Evolutionary conservation across 352 stramenopile species (phyloP).

Genomic region (Pythium chondricola): DNA sequence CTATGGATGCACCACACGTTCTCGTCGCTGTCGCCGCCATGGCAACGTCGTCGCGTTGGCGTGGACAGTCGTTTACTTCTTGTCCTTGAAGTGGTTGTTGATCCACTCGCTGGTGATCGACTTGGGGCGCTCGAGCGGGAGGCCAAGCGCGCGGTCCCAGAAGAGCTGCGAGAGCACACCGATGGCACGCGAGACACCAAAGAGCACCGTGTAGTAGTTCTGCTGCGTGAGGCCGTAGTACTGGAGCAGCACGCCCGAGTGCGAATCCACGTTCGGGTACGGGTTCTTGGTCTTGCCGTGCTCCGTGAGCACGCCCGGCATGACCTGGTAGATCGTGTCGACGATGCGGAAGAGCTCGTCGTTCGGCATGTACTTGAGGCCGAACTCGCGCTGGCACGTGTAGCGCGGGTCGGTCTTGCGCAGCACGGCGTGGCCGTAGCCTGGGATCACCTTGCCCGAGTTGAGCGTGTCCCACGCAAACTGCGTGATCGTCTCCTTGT

Average conservation of each 20-base stretch:
- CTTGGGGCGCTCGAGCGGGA: conserved; percentile 98
- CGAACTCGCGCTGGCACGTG: conserved; percentile 98
- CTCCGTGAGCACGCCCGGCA: conserved; percentile 97
- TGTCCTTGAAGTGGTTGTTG: conserved; percentile 91
- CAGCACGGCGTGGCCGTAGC: conserved; percentile 98
- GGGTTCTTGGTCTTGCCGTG: conserved; percentile 99
- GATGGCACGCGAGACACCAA: conserved; percentile 97
- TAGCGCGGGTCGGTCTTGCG: conserved; percentile 99
- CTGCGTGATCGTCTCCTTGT: conserved; percentile 98
- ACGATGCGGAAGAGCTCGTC: conserved; percentile 99
- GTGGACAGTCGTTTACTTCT: conserved; percentile 63
- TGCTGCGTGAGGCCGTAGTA: conserved; percentile 99
- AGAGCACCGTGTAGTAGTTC: conserved; percentile 99
- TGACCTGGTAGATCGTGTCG: conserved; percentile 98
- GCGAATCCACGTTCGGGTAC: conserved; percentile 99
- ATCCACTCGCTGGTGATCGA: conserved; percentile 98
- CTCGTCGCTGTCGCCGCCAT: no score
- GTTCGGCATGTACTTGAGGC: conserved; percentile 98
- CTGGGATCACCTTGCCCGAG: conserved; percentile 97
- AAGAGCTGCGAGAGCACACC: conserved; percentile 98
- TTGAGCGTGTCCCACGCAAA: conserved; percentile 99
- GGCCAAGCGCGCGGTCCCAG: conserved; percentile 95
- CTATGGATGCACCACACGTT: no score
- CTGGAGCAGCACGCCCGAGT: conserved; percentile 97
- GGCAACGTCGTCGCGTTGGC: no score